A percentile compares a stretch with the other conserved stretches of the same genome.
Conservation (phyloP, 139 green algal species). For the Bryopsis sp. region DNA sequence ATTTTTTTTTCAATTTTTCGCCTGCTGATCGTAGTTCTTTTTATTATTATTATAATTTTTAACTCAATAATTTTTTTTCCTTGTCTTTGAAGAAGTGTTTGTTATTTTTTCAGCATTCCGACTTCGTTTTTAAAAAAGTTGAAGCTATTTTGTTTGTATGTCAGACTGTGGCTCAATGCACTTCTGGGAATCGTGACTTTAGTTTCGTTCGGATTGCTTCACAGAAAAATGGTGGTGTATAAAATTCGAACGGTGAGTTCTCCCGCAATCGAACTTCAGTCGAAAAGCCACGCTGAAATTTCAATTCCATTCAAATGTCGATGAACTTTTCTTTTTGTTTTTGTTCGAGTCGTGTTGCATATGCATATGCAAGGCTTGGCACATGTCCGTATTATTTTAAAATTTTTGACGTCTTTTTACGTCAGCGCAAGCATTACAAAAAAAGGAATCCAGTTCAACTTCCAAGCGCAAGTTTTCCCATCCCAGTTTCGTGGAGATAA, state of each 20-base stretch:
- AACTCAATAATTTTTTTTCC: too few relatives aligned
- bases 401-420: neutral
- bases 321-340: neutral
- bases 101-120: too few relatives aligned
- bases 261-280: too few relatives aligned
- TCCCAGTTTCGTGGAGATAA: too few relatives aligned
- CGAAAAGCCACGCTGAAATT: neutral
- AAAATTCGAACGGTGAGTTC: constrained; percentile 8
- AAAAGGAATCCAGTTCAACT: neutral
- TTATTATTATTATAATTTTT: too few relatives aligned
- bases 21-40: too few relatives aligned
- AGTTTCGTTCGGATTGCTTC: constrained; percentile 4
- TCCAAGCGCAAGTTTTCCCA: neutral
- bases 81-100: too few relatives aligned
- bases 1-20: too few relatives aligned
- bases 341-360: neutral
- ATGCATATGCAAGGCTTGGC: neutral
- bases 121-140: too few relatives aligned
- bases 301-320: neutral
- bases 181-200: constrained; percentile 6
- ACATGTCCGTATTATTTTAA: neutral
- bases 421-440: neutral
- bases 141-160: constrained; percentile 1
- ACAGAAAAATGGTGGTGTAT: constrained; percentile 3
- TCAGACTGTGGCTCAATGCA: constrained; percentile 11